Conservation (phyloP, 805 yeast genomes). For the Saturnispora galanensis region DNA sequence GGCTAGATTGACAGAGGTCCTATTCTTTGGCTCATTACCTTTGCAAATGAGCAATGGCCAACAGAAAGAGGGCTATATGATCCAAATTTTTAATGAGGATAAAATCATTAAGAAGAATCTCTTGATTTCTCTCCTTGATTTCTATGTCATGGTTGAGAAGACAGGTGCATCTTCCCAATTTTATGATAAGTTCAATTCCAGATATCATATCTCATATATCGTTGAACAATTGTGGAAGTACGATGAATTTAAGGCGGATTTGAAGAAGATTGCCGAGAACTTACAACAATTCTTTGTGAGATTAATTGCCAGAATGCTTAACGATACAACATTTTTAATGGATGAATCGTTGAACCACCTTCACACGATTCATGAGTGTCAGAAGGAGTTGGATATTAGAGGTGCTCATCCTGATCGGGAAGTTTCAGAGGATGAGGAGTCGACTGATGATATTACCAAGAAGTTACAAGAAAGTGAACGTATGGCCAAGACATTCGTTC, state of each 20-base stretch:
- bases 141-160: conserved; percentile 89
- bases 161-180: conserved; percentile 94
- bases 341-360: conserved; percentile 85
- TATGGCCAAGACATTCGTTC: conserved; percentile 74
- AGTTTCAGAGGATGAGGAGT: conserved; percentile 33
- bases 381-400: conserved; percentile 51
- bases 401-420: conserved; percentile 19
- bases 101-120: conserved; percentile 53
- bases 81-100: conserved; percentile 53
- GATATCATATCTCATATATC: conserved; percentile 78
- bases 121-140: conserved; percentile 75
- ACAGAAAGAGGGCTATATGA: conserved; percentile 60
- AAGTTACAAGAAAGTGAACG: conserved; percentile 57
- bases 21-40: conserved; percentile 66
- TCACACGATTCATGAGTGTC: conserved; percentile 65
- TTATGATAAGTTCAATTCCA: conserved; percentile 87
- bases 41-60: conserved; percentile 33
- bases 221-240: conserved; percentile 77
- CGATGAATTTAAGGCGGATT: conserved; percentile 56
- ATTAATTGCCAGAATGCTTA: conserved; percentile 88
- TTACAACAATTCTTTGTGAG: conserved; percentile 81
- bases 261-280: conserved; percentile 53
- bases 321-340: conserved; percentile 83
- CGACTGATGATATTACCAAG: conserved; percentile 49
- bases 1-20: conserved; percentile 68